A percentile compares a stretch with the other conserved stretches of the same genome.
These are phyloP conservation scores for Xylogone sp. DNA, from an alignment of 2,329 filamentous ascomycete genomes.

Conservation along the genomic window DNA sequence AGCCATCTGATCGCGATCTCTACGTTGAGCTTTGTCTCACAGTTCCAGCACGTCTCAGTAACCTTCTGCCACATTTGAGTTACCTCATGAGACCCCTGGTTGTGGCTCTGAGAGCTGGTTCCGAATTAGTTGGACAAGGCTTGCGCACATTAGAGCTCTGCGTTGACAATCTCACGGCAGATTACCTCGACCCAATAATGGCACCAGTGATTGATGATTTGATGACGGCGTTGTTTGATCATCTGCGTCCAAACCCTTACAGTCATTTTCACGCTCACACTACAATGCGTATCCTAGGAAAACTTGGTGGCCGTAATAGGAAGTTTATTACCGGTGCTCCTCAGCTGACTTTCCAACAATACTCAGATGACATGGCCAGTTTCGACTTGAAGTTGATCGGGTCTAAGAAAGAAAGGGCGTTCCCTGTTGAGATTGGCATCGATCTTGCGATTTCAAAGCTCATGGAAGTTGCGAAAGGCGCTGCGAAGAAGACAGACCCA, in stretches of 20 bases:
- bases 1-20: slow-evolving; percentile 85
- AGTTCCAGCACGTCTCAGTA: slow-evolving; percentile 89
- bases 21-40: slow-evolving; percentile 97
- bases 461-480: slow-evolving; percentile 69
- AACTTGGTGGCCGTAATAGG: slow-evolving; percentile 89
- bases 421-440: slow-evolving; percentile 81
- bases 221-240: slow-evolving; percentile 96
- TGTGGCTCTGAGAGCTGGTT: slow-evolving; percentile 87
- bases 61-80: slow-evolving; percentile 89
- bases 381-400: slow-evolving; percentile 88
- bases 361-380: slow-evolving; percentile 81
- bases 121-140: slow-evolving; percentile 91
- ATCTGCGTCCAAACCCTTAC: slow-evolving; percentile 89
- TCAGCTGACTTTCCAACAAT: slow-evolving; percentile 77
- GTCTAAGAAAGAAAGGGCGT: slow-evolving; percentile 82
- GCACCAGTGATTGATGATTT: slow-evolving; percentile 97
- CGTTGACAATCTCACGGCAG: slow-evolving; percentile 95
- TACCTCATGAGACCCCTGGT: slow-evolving; percentile 97
- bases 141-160: slow-evolving; percentile 91
- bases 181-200: slow-evolving; percentile 99
- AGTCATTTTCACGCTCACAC: slow-evolving; percentile 98
- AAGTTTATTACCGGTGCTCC: slow-evolving; percentile 92
- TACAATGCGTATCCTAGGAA: slow-evolving; percentile 94
- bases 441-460: slow-evolving; percentile 87
- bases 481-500: slow-evolving; percentile 55